Base-by-base conservation (phyloP, 31 red algal genomes). In the Asparagopsis taxiformis region DNA sequence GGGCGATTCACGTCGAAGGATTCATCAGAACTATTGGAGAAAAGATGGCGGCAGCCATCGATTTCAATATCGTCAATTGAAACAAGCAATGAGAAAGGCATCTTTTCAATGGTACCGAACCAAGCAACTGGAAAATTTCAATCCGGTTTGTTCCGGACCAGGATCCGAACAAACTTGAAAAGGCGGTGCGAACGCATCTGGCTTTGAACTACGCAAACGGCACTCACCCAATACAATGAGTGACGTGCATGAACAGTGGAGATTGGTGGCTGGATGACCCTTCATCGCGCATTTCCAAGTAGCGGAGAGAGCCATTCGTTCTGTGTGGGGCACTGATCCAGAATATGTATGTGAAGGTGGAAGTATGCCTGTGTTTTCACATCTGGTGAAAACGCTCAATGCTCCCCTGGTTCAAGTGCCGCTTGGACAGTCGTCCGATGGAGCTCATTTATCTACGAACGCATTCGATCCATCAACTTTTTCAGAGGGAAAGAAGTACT, bases 91-190 rank as follows among this genome's bases (percentile, higher is more conserved):
- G 58, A 63, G 35, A 75, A 69, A 26, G 80, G 64, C 8, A 53
- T 91, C 29, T 81, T 75, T 25, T 91, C 80, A 22, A 66, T 92
- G 34, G 70, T 97, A 6, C 84, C 80, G 10, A 62, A 48, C 24
- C 15, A 65, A 46, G 85, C 80, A 11, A 55, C 35, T 7, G 89
- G 65, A 89, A 80, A 31, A 55, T 97, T 13, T 91, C 94, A 3
- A 76, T 97, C n/a, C 82, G 94, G 17, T 78, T 91, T 68, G 94
- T 97, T 31, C 94, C 94, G 13, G 74, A 97, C 75, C 94, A 97
- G 67, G 35, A 92, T 36, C 94, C 94, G 2, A 54, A 79, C 22
- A 59, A 85, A 35, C 65, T 97, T 25, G 79, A 77, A 7, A 61
- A 30, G 23, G 77, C 74, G 28, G 75, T 97, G 2, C 56, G 65